These are phyloP conservation scores for Clarireedia sp. DNA, from an alignment of 2,329 filamentous ascomycete genomes.

Conservation along the genomic window DNA sequence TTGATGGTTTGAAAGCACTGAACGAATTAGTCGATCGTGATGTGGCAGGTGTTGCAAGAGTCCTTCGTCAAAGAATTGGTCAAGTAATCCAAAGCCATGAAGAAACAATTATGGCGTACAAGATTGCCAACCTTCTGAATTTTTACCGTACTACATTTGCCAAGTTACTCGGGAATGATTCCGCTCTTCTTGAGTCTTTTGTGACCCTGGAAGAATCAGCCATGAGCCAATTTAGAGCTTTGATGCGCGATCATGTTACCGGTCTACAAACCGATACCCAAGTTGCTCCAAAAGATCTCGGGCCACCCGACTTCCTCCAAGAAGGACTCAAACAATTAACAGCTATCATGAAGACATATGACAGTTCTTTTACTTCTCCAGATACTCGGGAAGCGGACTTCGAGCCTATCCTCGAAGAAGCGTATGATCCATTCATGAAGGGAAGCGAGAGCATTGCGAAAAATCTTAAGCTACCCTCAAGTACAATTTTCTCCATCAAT, in stretches of 20 bases:
- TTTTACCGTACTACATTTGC: conserved; percentile 86
- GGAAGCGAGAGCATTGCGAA: conserved; percentile 64
- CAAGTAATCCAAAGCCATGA: conserved; percentile 90
- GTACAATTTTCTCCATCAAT: conserved; percentile 66
- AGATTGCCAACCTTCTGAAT: conserved; percentile 76
- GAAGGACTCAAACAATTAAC: conserved; percentile 73
- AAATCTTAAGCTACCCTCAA: conserved; percentile 49
- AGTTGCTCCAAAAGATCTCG: conserved; percentile 62
- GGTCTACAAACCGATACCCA: conserved; percentile 66
- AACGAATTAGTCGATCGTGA: conserved; percentile 83
- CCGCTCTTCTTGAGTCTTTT: conserved; percentile 63
- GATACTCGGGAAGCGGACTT: conserved; percentile 60
- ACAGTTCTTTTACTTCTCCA: conserved; percentile 62
- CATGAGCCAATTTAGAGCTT: conserved; percentile 70
- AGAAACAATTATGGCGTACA: conserved; percentile 81
- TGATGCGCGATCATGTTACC: conserved; percentile 73
- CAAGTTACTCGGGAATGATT: conserved; percentile 64
- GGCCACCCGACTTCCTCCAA: conserved; percentile 69
- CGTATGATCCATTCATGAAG: conserved; percentile 77
- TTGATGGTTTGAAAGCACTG: conserved; percentile 75
- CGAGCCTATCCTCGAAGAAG: conserved; percentile 64
- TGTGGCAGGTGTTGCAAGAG: conserved; percentile 68
- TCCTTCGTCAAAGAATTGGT: conserved; percentile 84
- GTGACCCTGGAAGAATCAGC: conserved; percentile 65
- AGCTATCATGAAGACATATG: conserved; percentile 77